These are phyloP conservation scores for Bifiguratus adelaidae DNA, from an alignment of 192 early-diverging fungal species.

Conservation along the genomic window DNA sequence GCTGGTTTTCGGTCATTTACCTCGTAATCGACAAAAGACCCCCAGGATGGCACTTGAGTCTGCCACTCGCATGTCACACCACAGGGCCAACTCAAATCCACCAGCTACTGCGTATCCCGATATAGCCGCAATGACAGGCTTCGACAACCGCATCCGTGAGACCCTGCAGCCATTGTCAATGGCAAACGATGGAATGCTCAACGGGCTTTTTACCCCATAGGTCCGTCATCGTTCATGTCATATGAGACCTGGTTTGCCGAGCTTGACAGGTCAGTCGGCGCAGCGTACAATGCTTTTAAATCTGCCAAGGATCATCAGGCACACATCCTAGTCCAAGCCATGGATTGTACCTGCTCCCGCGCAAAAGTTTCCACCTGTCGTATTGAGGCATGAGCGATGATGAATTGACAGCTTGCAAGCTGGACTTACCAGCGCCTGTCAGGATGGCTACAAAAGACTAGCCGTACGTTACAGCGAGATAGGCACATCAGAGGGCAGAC, in stretches of 20 bases:
- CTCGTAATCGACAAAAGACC: constrained; percentile 30
- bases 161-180: constrained; percentile 4
- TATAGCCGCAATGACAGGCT: constrained; percentile 41
- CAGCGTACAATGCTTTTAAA: too few species aligned
- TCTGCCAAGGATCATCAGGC: too few species aligned
- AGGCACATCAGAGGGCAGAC: neutral
- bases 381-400: neutral
- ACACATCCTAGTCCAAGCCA: too few species aligned
- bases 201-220: neutral
- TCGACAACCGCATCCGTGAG: constrained; percentile 29
- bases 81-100: constrained; percentile 34
- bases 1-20: neutral
- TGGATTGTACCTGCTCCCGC: constrained; percentile 25
- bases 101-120: constrained; percentile 43
- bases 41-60: constrained; percentile 25
- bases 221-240: constrained; percentile 3
- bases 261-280: too few species aligned
- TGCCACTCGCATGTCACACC: constrained; percentile 39
- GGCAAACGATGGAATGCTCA: neutral
- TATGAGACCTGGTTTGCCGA: too few species aligned
- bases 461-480: neutral
- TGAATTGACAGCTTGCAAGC: neutral
- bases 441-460: constrained; percentile 26
- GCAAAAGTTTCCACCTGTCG: constrained; percentile 30
- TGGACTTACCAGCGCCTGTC: constrained; percentile 23